Evolutionary conservation across 495 filamentous ascomycete genomes (phyloP).

Genomic region (Evansstolkia leycettana): DNA sequence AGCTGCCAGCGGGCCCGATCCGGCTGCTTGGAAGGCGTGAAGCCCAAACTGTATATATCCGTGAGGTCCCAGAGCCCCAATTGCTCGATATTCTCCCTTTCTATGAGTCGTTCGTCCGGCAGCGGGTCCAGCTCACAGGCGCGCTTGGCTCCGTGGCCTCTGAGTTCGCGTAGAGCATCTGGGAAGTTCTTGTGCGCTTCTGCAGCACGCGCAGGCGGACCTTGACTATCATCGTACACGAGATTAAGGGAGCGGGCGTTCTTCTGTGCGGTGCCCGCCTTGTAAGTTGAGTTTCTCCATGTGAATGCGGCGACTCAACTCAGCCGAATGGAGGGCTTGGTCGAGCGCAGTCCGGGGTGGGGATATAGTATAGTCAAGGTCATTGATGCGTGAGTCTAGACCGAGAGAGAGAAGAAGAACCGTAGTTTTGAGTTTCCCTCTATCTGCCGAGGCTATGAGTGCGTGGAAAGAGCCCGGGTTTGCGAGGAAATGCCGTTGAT

Average conservation of each 20-base stretch:
- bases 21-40: constrained; percentile 4
- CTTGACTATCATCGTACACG: constrained; percentile 6
- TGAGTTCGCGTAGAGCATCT: constrained; percentile 4
- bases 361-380: constrained; percentile 2
- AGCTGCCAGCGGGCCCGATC: constrained; percentile 2
- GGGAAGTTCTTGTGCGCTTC: constrained; percentile 5
- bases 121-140: constrained; percentile 5
- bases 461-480: constrained; percentile 3
- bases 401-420: constrained; percentile 5
- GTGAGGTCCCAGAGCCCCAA: constrained; percentile 3
- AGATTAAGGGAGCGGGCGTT: constrained; percentile 2
- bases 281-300: constrained; percentile 5
- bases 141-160: constrained; percentile 4
- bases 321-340: constrained; percentile 5
- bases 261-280: constrained; percentile 1
- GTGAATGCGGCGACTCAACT: constrained; percentile 4
- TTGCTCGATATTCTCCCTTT: constrained; percentile 6
- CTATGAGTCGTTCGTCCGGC: background rate
- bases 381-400: constrained; percentile 2
- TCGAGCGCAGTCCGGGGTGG: constrained; percentile 6
- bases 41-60: constrained; percentile 1
- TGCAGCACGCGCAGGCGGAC: constrained; percentile 5
- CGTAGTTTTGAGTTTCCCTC: constrained; percentile 4
- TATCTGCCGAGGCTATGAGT: constrained; percentile 4
- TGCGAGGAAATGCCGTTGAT: constrained; percentile 2